Evolutionary conservation across 768 basidiomycete genomes (phyloP).

Genomic region (Cubamyces lactineus): DNA sequence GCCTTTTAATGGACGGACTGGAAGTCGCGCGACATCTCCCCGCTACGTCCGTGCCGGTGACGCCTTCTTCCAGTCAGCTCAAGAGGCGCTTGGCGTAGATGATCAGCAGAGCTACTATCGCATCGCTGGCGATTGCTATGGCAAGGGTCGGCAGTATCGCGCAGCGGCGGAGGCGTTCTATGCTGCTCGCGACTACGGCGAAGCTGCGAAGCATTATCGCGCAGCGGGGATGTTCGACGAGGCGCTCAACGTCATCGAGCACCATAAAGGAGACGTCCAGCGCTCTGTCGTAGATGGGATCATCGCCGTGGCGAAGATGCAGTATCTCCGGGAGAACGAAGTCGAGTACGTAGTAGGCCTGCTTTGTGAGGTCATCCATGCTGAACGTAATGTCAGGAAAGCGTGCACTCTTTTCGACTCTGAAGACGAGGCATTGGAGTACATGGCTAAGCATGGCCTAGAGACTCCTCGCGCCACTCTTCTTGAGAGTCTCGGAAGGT

Average conservation of each 20-base stretch:
- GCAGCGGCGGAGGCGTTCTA: constrained; percentile 51
- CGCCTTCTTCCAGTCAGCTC: constrained; percentile 50
- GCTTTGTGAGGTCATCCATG: no score
- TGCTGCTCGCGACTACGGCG: constrained; percentile 45
- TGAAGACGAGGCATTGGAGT: no score
- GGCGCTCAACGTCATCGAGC: constrained; percentile 50
- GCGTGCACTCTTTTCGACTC: no score
- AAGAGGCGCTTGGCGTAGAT: constrained; percentile 27
- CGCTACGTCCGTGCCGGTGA: constrained; percentile 52
- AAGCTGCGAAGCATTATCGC: constrained; percentile 51
- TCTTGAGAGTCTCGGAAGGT: no score
- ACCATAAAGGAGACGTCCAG: constrained; percentile 38
- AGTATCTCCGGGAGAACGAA: no score
- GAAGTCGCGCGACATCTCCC: constrained; percentile 32
- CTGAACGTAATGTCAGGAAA: no score
- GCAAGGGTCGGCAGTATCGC: constrained; percentile 32
- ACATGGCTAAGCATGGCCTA: no score
- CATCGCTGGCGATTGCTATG: constrained; percentile 32
- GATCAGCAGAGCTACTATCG: constrained; percentile 33
- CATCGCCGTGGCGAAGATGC: constrained; percentile 9
- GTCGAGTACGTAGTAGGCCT: no score
- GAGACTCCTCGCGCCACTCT: no score
- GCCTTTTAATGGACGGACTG: constrained; percentile 26
- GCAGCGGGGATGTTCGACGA: constrained; percentile 55
- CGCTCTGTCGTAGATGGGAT: constrained; percentile 40